Conservation (phyloP, 306 rosid genomes). For the Prunus salicina region DNA sequence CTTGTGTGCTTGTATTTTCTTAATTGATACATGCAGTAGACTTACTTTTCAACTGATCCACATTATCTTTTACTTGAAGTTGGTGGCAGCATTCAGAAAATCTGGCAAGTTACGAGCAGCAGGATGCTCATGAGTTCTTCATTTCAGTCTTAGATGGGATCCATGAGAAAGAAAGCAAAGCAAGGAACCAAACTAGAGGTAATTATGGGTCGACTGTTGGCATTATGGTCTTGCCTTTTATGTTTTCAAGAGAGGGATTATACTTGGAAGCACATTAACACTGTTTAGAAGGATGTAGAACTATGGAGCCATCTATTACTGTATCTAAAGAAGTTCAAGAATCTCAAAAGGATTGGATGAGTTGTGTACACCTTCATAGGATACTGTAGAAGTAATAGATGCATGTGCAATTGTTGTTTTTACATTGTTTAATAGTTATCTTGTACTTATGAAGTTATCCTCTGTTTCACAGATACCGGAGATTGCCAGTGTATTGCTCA, state of each 20-base stretch:
- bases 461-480: slow-evolving; percentile 47
- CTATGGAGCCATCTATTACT: neutral
- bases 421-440: slow-evolving; percentile 12
- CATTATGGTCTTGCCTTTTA: neutral
- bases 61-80: slow-evolving; percentile 62
- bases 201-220: slow-evolving; percentile 5
- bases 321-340: neutral
- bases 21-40: slow-evolving; percentile 20
- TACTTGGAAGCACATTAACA: neutral
- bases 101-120: slow-evolving; percentile 92
- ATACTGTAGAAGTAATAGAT: neutral
- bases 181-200: slow-evolving; percentile 63
- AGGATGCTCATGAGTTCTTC: slow-evolving; percentile 96
- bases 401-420: neutral
- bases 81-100: slow-evolving; percentile 91
- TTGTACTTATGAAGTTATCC: slow-evolving; percentile 18
- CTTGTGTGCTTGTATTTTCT: slow-evolving; percentile 1
- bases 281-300: neutral
- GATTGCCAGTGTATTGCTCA: slow-evolving; percentile 88
- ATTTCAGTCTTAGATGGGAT: slow-evolving; percentile 86
- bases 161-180: slow-evolving; percentile 62
- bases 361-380: neutral
- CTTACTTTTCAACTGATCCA: slow-evolving; percentile 41
- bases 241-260: neutral
- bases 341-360: neutral